Conservation (phyloP, 2,329 filamentous ascomycete species). For the Fusarium brachygibbosum region DNA sequence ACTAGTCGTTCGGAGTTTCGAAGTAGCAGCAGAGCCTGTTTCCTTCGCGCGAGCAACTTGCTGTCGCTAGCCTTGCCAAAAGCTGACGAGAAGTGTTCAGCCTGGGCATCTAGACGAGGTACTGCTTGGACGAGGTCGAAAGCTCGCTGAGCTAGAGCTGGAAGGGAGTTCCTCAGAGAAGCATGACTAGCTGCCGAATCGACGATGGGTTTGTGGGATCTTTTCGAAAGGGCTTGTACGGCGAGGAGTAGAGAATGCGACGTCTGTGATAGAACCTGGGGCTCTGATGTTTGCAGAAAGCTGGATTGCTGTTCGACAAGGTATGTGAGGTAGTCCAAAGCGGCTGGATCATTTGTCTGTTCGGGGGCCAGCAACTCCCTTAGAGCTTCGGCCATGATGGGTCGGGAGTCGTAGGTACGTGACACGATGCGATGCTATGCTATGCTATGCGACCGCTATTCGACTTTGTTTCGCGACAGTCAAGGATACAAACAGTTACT, state of each 20-base stretch:
- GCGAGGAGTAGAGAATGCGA: conserved; percentile 85
- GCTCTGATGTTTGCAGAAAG: conserved; percentile 80
- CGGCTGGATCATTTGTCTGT: conserved; percentile 62
- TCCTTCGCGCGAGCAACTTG: conserved; percentile 78
- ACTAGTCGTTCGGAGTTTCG: conserved; percentile 90
- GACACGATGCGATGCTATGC: conserved; percentile 5
- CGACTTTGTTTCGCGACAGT: not conserved
- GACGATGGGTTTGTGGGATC: conserved; percentile 88
- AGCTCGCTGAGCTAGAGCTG: conserved; percentile 74
- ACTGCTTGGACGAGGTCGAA: conserved; percentile 77
- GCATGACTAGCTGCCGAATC: conserved; percentile 82
- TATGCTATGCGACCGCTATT: conserved; percentile 4
- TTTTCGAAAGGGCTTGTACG: conserved; percentile 88
- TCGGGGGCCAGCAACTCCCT: conserved; percentile 53
- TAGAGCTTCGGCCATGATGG: conserved; percentile 56
- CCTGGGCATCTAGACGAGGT: conserved; percentile 82
- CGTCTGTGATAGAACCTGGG: conserved; percentile 82
- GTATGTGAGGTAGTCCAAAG: conserved; percentile 79
- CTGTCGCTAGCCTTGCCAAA: conserved; percentile 82
- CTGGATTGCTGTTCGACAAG: conserved; percentile 82
- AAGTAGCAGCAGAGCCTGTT: conserved; percentile 83
- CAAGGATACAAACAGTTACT: not conserved
- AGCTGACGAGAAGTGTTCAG: conserved; percentile 83
- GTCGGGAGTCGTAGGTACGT: not conserved
- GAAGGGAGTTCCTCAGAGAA: conserved; percentile 79